phyloP scores from a whole-genome alignment of 495 filamentous ascomycete genomes.

The Hypoxylon perforatum region DNA sequence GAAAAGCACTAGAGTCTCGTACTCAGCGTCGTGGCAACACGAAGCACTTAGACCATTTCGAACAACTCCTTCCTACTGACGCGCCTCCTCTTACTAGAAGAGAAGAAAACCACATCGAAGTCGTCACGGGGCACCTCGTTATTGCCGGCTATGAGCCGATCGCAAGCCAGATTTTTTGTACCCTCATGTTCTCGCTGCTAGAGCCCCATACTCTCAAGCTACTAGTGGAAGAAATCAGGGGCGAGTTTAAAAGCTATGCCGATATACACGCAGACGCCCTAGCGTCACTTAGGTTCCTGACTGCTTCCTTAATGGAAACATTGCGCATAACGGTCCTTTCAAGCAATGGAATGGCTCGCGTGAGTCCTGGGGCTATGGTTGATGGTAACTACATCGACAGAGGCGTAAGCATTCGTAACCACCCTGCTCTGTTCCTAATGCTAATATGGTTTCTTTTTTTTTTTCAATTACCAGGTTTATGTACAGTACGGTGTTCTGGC shows the following conservation, averaged over 20 bases:
- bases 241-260: conserved; percentile 28
- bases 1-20: neutral
- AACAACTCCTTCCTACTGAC: neutral
- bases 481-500: neutral
- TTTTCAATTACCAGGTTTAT: no score
- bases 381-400: conserved; percentile 38
- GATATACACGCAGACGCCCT: conserved; percentile 29
- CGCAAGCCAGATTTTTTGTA: conserved; percentile 12
- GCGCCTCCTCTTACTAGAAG: neutral
- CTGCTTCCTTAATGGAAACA: conserved; percentile 30
- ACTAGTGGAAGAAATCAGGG: conserved; percentile 37
- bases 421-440: conserved; percentile 1
- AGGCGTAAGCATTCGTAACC: conserved; percentile 42
- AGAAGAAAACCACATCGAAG: conserved; percentile 26
- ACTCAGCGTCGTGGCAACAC: neutral
- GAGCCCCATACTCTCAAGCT: conserved; percentile 7
- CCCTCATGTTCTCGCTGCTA: conserved; percentile 28
- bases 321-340: conserved; percentile 19
- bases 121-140: conserved; percentile 34
- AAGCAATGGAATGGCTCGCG: conserved; percentile 17
- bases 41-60: neutral
- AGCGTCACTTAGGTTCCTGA: conserved; percentile 19
- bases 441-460: no score
- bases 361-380: conserved; percentile 39
- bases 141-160: conserved; percentile 41